These are phyloP conservation scores for Inga laurina DNA, from an alignment of 306 rosid species.

Conservation along the genomic window DNA sequence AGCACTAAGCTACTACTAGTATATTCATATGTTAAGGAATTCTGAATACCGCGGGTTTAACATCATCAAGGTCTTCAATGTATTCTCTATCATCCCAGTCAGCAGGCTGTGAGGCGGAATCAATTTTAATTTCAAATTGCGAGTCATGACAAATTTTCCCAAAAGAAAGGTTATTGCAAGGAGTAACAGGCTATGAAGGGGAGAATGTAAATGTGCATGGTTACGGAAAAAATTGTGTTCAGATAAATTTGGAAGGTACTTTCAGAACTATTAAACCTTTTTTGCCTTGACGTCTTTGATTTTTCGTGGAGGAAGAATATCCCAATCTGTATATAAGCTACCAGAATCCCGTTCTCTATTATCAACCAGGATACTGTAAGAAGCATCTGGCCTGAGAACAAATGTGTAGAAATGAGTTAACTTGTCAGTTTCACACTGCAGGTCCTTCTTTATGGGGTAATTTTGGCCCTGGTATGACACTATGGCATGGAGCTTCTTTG, in stretches of 20 bases:
- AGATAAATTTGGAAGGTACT: conserved; percentile 9
- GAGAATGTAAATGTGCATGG: conserved; percentile 1
- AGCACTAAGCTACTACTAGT: conserved; percentile 25
- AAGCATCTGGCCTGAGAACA: conserved; percentile 89
- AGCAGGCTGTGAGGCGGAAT: conserved; percentile 46
- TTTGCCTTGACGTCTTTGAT: conserved; percentile 58
- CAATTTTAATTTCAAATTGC: conserved; percentile 26
- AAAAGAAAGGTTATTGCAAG: background rate
- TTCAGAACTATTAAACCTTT: conserved; percentile 38
- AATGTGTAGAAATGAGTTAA: conserved; percentile 96
- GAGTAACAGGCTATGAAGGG: background rate
- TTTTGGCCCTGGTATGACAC: conserved; percentile 97
- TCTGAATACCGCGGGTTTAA: conserved; percentile 52
- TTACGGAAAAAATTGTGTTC: background rate
- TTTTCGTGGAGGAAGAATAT: conserved; percentile 64
- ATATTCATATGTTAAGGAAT: background rate
- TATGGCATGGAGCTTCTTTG: conserved; percentile 89
- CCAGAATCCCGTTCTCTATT: conserved; percentile 80
- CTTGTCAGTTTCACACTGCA: conserved; percentile 94
- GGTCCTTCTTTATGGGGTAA: conserved; percentile 90
- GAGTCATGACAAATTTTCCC: background rate
- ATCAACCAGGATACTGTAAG: conserved; percentile 80
- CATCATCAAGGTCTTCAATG: conserved; percentile 47
- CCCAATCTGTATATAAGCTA: conserved; percentile 64
- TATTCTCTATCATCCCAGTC: conserved; percentile 62